These are phyloP conservation scores for Clonostachys rosea DNA, from an alignment of 2,329 filamentous ascomycete species.

Conservation along the genomic window DNA sequence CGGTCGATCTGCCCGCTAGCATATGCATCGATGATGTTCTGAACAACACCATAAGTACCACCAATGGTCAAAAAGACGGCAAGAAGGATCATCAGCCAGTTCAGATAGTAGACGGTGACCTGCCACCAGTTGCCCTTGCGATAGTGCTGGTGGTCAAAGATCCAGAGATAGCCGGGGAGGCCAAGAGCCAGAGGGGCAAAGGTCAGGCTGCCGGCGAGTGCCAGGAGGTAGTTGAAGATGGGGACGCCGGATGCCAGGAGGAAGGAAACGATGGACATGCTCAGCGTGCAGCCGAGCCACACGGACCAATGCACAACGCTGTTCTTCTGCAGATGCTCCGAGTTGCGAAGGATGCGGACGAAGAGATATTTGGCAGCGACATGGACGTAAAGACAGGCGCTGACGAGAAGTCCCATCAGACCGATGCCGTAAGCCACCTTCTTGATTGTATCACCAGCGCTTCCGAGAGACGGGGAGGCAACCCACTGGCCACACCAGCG, in stretches of 20 bases:
- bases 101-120: conserved; percentile 20
- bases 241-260: conserved; percentile 23
- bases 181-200: conserved; percentile 26
- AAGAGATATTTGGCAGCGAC: conserved; percentile 33
- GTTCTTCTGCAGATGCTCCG: conserved; percentile 26
- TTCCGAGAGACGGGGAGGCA: conserved; percentile 56
- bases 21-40: conserved; percentile 45
- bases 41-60: conserved; percentile 37
- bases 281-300: conserved; percentile 25
- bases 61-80: conserved; percentile 30
- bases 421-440: conserved; percentile 58
- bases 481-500: conserved; percentile 59
- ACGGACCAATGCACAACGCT: conserved; percentile 24
- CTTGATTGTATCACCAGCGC: conserved; percentile 54
- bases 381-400: conserved; percentile 26
- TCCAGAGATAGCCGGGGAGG: conserved; percentile 26
- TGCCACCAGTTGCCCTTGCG: conserved; percentile 16
- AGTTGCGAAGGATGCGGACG: conserved; percentile 28
- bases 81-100: conserved; percentile 24
- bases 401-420: conserved; percentile 39
- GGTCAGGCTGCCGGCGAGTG: conserved; percentile 22
- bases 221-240: conserved; percentile 27
- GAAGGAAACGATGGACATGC: conserved; percentile 18
- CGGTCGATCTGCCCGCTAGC: conserved; percentile 33
- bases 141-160: conserved; percentile 25